Evolutionary conservation across 2,329 filamentous ascomycete species (phyloP).

Genomic region (Didymella arachidicola): DNA sequence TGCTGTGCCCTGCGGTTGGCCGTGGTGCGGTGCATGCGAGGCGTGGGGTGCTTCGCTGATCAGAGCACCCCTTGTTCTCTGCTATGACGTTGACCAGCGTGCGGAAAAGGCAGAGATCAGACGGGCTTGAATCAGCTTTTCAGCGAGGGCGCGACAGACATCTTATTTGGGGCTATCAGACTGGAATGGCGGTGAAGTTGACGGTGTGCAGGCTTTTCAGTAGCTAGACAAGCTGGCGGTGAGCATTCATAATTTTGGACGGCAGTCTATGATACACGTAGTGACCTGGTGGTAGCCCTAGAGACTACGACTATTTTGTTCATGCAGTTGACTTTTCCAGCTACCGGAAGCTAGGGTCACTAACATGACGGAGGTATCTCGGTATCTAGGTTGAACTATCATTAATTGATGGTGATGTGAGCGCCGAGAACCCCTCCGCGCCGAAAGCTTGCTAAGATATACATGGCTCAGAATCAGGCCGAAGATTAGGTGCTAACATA

Average conservation of each 20-base stretch:
- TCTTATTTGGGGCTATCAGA: background rate
- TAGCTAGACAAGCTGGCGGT: too few relatives aligned
- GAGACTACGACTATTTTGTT: too few relatives aligned
- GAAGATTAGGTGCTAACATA: constrained; percentile 18
- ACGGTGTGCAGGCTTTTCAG: too few relatives aligned
- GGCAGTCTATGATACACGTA: too few relatives aligned
- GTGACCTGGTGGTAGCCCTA: background rate
- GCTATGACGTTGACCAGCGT: constrained; percentile 12
- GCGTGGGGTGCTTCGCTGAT: constrained; percentile 11
- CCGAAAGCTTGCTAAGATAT: constrained; percentile 21
- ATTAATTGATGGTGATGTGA: constrained; percentile 7
- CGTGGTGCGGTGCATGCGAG: constrained; percentile 1
- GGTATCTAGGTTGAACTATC: constrained; percentile 3
- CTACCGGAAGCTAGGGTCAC: background rate
- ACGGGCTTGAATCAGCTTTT: background rate
- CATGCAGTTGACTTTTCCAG: background rate
- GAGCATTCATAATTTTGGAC: too few relatives aligned
- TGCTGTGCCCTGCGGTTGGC: background rate
- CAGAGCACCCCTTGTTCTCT: constrained; percentile 1
- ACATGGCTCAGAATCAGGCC: constrained; percentile 11
- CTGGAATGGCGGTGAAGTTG: background rate
- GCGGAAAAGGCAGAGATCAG: background rate
- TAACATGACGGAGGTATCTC: background rate
- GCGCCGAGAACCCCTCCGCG: background rate
- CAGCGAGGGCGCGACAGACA: too few relatives aligned